Conservation (phyloP, 768 basidiomycete genomes). For the Pisolithus tinctorius region DNA sequence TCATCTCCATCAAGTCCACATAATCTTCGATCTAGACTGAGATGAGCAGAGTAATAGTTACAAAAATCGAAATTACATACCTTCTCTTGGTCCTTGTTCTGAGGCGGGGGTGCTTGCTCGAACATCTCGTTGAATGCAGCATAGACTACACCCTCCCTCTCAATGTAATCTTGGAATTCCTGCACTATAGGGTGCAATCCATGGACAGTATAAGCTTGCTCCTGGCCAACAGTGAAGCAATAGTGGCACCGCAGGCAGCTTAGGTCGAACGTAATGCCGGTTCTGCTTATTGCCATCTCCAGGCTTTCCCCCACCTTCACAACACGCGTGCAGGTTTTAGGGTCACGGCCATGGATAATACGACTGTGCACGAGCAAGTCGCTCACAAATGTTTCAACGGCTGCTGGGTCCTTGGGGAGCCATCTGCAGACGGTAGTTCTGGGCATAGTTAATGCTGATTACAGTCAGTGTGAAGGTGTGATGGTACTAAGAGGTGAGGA, state of each 20-base stretch:
- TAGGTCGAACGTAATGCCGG: not conserved
- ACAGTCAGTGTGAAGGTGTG: not conserved
- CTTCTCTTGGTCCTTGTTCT: not conserved
- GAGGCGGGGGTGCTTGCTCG: constrained; percentile 8
- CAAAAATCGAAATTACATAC: not conserved
- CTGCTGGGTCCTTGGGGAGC: constrained; percentile 13
- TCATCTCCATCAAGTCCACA: not conserved
- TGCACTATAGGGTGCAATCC: constrained; percentile 7
- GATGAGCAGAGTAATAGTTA: too few relatives aligned
- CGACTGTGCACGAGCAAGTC: constrained; percentile 2
- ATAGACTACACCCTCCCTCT: constrained; percentile 18
- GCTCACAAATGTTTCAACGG: constrained; percentile 8
- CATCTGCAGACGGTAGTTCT: constrained; percentile 5
- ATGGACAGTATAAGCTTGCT: not conserved
- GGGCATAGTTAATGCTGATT: not conserved
- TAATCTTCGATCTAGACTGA: not conserved
- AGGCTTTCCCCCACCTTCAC: not conserved
- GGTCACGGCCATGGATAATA: not conserved
- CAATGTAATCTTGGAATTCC: constrained; percentile 26
- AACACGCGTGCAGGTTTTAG: not conserved
- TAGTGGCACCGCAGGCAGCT: constrained; percentile 1
- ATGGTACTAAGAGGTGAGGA: not conserved
- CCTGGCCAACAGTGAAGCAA: constrained; percentile 18
- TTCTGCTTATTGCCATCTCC: too few relatives aligned
- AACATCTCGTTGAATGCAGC: constrained; percentile 33